Evolutionary conservation across 2,329 filamentous ascomycete genomes (phyloP).

Genomic region (Calonectria pauciramosa): DNA sequence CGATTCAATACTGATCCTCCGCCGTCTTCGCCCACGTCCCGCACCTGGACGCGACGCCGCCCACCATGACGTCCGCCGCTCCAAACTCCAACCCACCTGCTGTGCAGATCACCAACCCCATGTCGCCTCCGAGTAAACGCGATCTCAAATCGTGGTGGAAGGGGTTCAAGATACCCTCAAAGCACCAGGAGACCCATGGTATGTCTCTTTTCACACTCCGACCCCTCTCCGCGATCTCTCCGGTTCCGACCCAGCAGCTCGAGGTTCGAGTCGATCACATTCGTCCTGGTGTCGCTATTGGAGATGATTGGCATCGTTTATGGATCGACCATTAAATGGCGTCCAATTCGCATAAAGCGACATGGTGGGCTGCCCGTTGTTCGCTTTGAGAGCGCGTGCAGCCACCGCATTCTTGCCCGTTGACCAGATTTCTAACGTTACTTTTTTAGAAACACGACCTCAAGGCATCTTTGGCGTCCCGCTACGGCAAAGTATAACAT

Average conservation of each 20-base stretch:
- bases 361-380: background rate
- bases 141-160: slow-evolving; percentile 98
- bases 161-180: slow-evolving; percentile 82
- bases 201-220: slow-evolving; percentile 40
- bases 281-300: slow-evolving; percentile 16
- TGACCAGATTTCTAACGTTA: slow-evolving; percentile 36
- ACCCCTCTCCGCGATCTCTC: slow-evolving; percentile 9
- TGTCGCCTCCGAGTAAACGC: slow-evolving; percentile 85
- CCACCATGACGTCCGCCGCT: slow-evolving; percentile 54
- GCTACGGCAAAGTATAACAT: slow-evolving; percentile 92
- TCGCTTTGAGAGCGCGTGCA: background rate
- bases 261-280: background rate
- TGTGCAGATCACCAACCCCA: slow-evolving; percentile 55
- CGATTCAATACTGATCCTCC: slow-evolving; percentile 23
- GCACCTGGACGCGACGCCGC: slow-evolving; percentile 30
- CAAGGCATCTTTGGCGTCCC: slow-evolving; percentile 95
- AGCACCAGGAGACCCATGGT: slow-evolving; percentile 70
- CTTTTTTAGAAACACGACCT: slow-evolving; percentile 59
- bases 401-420: background rate
- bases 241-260: slow-evolving; percentile 2
- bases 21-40: slow-evolving; percentile 18
- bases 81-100: slow-evolving; percentile 49
- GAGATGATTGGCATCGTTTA: background rate
- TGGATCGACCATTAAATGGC: background rate
- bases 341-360: slow-evolving; percentile 17